Base-by-base conservation (phyloP, 176 grass and related monocot genomes). In the Guadua angustifolia region DNA sequence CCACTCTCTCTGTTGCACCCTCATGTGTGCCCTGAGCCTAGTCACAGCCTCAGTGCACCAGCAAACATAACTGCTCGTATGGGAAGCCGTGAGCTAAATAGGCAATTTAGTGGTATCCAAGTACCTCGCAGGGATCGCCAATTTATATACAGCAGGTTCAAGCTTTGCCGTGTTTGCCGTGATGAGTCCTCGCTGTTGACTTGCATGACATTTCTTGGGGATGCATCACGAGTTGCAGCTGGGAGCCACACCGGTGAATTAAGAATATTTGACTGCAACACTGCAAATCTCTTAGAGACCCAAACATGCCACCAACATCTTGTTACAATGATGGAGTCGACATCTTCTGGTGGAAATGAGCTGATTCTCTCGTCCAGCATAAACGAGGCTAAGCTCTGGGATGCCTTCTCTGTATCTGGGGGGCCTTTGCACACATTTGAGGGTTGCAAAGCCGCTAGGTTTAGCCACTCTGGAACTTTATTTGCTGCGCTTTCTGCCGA, bases 121-220 rank as follows among this genome's bases (percentile, higher is more conserved):
- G 58, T 87, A 50, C 85, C 91, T 83, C 93, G 93, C 19, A 91
- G 93, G 62, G 96, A 99, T 61, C 88, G 96, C 4, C 96, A 99
- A 85, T 95, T 94, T 88, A 94, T 99, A 80, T 99, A 95, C 72
- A 99, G 96, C 74, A 89, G 96, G 66, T 99, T 94, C 83, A 99
- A 91, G 86, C 91, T 85, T 21, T 99, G 87, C 75, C 96, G 93
- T 66, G 90, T 92, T 52, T 99, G 96, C 36, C 88, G 93, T 71
- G 96, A 95, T 79, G 91, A 95, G 63, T 42, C 85, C 25, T 90
- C 89, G 9, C 87, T 95, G 19, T 79, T 99, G 75, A 94, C 96
- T 77, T 99, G 91, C 88, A 85, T 99, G 91, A 93, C 96, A 73
- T 94, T 99, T 87, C 84, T 99, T 78, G 83, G 85, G 42, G 89